Percentiles rank a stretch among this genome's conserved stretches.
Conservation (phyloP, 2,329 filamentous ascomycete species). For the Penicillium corylophilum region DNA sequence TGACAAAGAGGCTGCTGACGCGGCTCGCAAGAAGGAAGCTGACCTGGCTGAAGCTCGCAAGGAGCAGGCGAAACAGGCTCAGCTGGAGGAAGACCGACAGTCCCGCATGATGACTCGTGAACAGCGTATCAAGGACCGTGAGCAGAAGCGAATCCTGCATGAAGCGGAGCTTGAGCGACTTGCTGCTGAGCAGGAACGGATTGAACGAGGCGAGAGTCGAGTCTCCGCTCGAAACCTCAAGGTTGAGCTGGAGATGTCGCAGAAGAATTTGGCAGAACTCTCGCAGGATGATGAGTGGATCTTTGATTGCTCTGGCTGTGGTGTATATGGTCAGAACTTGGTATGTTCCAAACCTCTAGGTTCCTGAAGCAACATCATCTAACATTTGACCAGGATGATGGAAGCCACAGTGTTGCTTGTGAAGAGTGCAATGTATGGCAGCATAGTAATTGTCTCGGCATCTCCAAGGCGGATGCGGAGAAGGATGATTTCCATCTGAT, state of each 20-base stretch:
- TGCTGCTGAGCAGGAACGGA: conserved; percentile 69
- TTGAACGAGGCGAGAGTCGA: conserved; percentile 57
- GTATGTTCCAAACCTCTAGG: conserved; percentile 37
- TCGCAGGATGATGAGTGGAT: conserved; percentile 81
- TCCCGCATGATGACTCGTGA: conserved; percentile 80
- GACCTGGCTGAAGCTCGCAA: conserved; percentile 64
- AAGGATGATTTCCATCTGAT: conserved; percentile 83
- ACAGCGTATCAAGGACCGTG: conserved; percentile 79
- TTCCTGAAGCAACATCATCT: conserved; percentile 13
- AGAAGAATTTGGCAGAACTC: conserved; percentile 72
- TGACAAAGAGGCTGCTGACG: conserved; percentile 69
- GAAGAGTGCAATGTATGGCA: conserved; percentile 96
- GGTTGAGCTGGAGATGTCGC: conserved; percentile 75
- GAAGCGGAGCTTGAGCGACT: conserved; percentile 80
- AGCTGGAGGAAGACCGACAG: conserved; percentile 72
- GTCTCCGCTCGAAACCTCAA: conserved; percentile 78
- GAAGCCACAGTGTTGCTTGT: conserved; percentile 88
- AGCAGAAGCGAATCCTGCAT: conserved; percentile 76
- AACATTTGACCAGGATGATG: conserved; percentile 66
- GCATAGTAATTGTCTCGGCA: conserved; percentile 86
- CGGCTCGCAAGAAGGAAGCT: conserved; percentile 62
- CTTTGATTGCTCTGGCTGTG: conserved; percentile 88
- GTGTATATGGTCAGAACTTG: conserved; percentile 79
- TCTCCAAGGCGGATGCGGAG: conserved; percentile 76
- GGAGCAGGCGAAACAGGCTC: conserved; percentile 60